phyloP scores from a whole-genome alignment of 2,329 filamentous ascomycete species.

The Incumbomyces delicatus region DNA sequence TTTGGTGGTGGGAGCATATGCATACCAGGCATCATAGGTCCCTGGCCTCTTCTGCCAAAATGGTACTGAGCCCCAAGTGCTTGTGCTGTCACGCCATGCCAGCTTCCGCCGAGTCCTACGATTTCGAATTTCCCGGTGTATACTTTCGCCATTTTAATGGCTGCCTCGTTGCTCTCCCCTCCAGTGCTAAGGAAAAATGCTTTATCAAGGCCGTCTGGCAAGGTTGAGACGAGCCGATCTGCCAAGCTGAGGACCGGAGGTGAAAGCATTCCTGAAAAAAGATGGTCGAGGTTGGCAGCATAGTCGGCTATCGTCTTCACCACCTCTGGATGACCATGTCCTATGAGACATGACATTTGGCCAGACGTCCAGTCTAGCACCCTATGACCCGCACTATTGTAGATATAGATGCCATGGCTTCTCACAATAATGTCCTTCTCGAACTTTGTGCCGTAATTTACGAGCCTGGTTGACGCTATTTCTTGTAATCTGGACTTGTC shows the following conservation, averaged over 20 bases:
- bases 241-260: constrained; percentile 48
- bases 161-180: constrained; percentile 50
- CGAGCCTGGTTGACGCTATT: constrained; percentile 26
- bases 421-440: constrained; percentile 34
- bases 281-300: constrained; percentile 46
- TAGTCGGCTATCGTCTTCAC: constrained; percentile 43
- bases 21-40: constrained; percentile 45
- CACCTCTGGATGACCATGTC: constrained; percentile 50
- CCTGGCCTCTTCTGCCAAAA: constrained; percentile 40
- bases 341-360: constrained; percentile 51
- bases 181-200: constrained; percentile 51
- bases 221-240: constrained; percentile 39
- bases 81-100: constrained; percentile 51
- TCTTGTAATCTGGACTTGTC: constrained; percentile 9
- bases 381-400: constrained; percentile 32
- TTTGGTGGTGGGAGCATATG: constrained; percentile 51
- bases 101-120: constrained; percentile 49
- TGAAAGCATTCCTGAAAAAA: constrained; percentile 50
- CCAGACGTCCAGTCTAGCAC: constrained; percentile 53
- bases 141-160: constrained; percentile 54
- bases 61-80: constrained; percentile 46
- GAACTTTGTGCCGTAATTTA: constrained; percentile 21
- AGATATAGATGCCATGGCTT: constrained; percentile 39
- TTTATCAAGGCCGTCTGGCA: constrained; percentile 43
- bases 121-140: constrained; percentile 58